Evolutionary conservation across 805 yeast species (phyloP).

Genomic region (Candida chauliodis): DNA sequence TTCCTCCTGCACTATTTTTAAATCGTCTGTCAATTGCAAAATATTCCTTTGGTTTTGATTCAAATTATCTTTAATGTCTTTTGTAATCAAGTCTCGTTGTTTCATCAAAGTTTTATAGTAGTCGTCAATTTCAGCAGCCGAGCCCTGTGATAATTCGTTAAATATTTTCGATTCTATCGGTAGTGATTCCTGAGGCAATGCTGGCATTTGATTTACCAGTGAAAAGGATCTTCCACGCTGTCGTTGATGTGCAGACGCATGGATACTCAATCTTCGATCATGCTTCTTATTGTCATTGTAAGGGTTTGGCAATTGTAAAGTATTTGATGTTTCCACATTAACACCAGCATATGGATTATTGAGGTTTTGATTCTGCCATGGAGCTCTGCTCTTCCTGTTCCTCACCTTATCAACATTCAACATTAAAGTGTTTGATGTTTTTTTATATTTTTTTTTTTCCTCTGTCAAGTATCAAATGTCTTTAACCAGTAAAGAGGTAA

Average conservation of each 20-base stretch:
- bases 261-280: conserved; percentile 32
- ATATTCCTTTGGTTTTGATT: conserved; percentile 63
- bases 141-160: conserved; percentile 53
- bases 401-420: conserved; percentile 25
- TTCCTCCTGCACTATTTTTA: conserved; percentile 62
- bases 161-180: conserved; percentile 18
- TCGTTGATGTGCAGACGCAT: conserved; percentile 37
- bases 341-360: conserved; percentile 13
- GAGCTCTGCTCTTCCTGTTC: conserved; percentile 41
- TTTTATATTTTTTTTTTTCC: too few species aligned
- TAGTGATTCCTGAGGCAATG: conserved; percentile 10
- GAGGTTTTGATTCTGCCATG: conserved; percentile 29
- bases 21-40: conserved; percentile 54
- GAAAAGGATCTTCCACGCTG: conserved; percentile 24
- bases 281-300: conserved; percentile 15
- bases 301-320: conserved; percentile 7
- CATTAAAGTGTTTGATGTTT: conserved; percentile 18
- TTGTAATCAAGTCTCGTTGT: conserved; percentile 48
- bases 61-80: conserved; percentile 56
- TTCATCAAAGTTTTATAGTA: conserved; percentile 54
- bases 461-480: conserved; percentile 56
- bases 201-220: conserved; percentile 23
- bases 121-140: conserved; percentile 69
- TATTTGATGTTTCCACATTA: background rate
- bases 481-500: conserved; percentile 75